Evolutionary conservation across 805 yeast genomes (phyloP), one percentile per base, ranked within the genome.

Genomic region (Saturnispora quitensis): DNA sequence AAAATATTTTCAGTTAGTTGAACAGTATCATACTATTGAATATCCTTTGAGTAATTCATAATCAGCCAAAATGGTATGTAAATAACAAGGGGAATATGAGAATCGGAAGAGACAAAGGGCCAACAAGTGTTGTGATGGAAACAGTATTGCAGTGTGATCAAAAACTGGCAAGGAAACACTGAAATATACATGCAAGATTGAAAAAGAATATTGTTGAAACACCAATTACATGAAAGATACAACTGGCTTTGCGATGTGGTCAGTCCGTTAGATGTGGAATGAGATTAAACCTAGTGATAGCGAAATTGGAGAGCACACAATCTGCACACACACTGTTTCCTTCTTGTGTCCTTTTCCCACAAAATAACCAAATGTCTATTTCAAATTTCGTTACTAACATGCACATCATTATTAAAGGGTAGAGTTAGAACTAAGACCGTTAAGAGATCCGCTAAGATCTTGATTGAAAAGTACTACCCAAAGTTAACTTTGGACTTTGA

Each of bases 371-470:
- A 25, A 25, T 25, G 9, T 25, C 28, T 25, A 25, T 25, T 25
- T 25, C 28, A 6, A 25, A 25, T 25, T 25, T 25, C 28, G 15
- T 34, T 50, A 50, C 52, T 50, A 50, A 50, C 52, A 50, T 35
- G 22, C n/a, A 44, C 43, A 40, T 38, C 43, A 46, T 55, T 60
- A 52, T 45, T 52, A 62, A 69, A 89, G 99, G 99, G 99, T 85
- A 93, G 98, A 78, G 99, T 95, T 84, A 90, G 99, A 86, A 93
- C 99, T 69, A 95, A 93, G 85, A 93, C 99, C 79, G 98, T 93
- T 78, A 93, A 93, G 89, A 88, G 98, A 82, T 98, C 99, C 78
- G 86, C 99, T 72, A 95, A 95, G 86, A 96, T 90, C 75, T 82
- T 95, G 78, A 93, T 93, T 74, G 99, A 93, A 84, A 87, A 95